A percentile compares a stretch with the other conserved stretches of the same genome.
phyloP scores from a whole-genome alignment of 805 yeast species.

The Limtongia smithiae region DNA sequence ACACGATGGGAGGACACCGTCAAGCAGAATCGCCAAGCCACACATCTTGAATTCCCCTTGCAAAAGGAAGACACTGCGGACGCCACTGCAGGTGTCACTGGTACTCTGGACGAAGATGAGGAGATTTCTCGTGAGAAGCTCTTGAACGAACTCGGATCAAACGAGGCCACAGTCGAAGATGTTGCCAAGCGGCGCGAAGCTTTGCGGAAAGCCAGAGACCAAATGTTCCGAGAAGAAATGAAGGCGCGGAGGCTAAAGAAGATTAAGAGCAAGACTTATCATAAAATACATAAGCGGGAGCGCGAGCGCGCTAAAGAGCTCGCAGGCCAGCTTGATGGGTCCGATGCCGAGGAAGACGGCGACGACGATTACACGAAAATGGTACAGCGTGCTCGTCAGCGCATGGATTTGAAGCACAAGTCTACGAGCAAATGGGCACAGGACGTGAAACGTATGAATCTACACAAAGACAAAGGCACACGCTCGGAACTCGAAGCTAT shows the following conservation, averaged over 20 bases:
- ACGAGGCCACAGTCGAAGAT: conserved; percentile 77
- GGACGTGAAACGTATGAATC: conserved; percentile 82
- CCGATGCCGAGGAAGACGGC: conserved; percentile 33
- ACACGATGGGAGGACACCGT: conserved; percentile 85
- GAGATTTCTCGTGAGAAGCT: conserved; percentile 52
- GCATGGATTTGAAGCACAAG: conserved; percentile 89
- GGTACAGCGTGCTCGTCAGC: conserved; percentile 76
- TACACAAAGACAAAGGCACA: conserved; percentile 78
- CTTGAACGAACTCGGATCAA: conserved; percentile 66
- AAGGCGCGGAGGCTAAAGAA: conserved; percentile 88
- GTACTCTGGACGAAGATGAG: conserved; percentile 10
- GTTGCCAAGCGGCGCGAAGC: conserved; percentile 72
- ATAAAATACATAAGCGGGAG: conserved; percentile 82
- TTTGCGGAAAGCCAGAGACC: conserved; percentile 85
- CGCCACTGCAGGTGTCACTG: conserved; percentile 1
- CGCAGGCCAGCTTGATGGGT: conserved; percentile 46
- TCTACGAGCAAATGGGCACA: conserved; percentile 88
- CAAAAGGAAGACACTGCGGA: conserved; percentile 37
- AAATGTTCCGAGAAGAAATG: conserved; percentile 92
- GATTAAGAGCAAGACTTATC: conserved; percentile 87
- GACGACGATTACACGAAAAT: conserved; percentile 53
- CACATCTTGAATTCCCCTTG: conserved; percentile 75
- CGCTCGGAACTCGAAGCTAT: conserved; percentile 92
- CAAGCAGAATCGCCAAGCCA: conserved; percentile 74
- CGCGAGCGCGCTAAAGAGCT: conserved; percentile 63